phyloP scores from a whole-genome alignment of 2,329 filamentous ascomycete genomes.

The Pseudogymnoascus sp. region DNA sequence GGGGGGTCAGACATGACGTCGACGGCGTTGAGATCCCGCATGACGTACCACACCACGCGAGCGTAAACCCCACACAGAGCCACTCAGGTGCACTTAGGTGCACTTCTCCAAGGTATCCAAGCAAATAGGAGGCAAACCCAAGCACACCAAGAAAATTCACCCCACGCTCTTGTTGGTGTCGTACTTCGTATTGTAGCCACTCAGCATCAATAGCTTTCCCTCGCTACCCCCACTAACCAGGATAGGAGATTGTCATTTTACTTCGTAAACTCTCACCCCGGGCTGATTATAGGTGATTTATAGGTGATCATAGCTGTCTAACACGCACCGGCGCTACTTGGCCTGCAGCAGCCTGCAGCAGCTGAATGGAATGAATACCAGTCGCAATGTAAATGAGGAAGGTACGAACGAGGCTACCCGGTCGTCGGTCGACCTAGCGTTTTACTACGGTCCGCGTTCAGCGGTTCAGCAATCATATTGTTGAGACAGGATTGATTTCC shows the following conservation, averaged over 20 bases:
- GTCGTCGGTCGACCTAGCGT: background rate
- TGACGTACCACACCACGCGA: slow-evolving; percentile 6
- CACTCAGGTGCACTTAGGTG: background rate
- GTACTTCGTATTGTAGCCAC: background rate
- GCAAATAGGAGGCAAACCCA: background rate
- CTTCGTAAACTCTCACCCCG: background rate
- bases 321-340: background rate
- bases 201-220: background rate
- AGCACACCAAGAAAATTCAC: background rate
- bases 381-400: background rate
- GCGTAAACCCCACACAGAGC: background rate
- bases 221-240: background rate
- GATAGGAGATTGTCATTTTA: slow-evolving; percentile 4
- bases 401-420: background rate
- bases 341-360: background rate
- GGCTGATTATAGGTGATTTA: background rate
- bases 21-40: background rate
- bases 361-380: background rate
- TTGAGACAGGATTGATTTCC: no score
- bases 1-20: background rate
- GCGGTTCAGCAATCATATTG: background rate
- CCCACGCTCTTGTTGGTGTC: slow-evolving; percentile 1
- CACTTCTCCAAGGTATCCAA: background rate
- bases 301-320: background rate
- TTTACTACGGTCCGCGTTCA: background rate